Base-by-base conservation (phyloP, 495 filamentous ascomycete species). In the Neurospora sp. region DNA sequence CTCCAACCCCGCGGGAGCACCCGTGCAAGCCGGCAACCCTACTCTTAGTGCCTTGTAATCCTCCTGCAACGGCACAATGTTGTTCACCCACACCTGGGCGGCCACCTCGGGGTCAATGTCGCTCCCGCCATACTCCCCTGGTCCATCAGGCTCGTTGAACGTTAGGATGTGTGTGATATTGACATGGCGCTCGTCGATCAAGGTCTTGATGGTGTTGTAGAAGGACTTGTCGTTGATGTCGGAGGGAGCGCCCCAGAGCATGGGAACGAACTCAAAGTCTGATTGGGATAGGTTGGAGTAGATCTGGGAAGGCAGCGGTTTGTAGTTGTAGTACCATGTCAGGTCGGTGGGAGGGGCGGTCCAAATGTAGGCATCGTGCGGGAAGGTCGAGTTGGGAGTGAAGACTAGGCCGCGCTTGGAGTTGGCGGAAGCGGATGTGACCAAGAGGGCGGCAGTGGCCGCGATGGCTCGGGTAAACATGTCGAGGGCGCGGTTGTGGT, bases 271-370 rank as follows among this genome's bases (percentile, higher is more conserved):
- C 77, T 92, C 82, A 74, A 93, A 86, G 0, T 83, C 72, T 75
- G 79, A 74, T 74, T 87, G 81, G 8, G 82, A 59, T 61, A 79
- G 70, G 70, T 81, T 80, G 39, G 77, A 70, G 80, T 85, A 88
- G 37, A 79, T 79, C 0, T 83, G 47, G 10, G 89, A 87, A 37
- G 90, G 90, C 3, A 77, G 76, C 61, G 83, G 75, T 18, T 75
- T 74, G 81, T 94, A 94, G 82, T 93, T 93, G 86, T 94, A 94
- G 82, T 94, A 94, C 92, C 92, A 94, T 2, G 89, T 92, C 74
- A 94, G 77, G 69, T 87, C 86, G 8, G 86, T 87, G 39, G 77
- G 79, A 8, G 82, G 70, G 16, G 79, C 74, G 41, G 82, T 79
- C 90, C 90, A 93, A 71, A 90, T 85, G 16, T 80, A 73, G 80